phyloP scores from a whole-genome alignment of 1,139 yeast genomes.

The Zygosaccharomyces sapae region DNA sequence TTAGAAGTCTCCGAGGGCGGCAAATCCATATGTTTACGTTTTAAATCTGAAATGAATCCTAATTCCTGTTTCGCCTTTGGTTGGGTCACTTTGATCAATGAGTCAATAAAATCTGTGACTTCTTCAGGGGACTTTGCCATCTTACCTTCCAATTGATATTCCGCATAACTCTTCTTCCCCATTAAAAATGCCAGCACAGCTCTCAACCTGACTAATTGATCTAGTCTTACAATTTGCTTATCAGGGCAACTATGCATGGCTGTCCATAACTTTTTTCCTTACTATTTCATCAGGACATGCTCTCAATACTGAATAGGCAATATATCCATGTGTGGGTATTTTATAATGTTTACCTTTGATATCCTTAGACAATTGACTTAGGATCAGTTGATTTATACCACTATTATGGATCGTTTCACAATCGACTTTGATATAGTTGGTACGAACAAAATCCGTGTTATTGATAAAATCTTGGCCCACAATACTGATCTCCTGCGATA shows the following conservation, averaged over 20 bases:
- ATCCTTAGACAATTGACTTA: constrained; percentile 33
- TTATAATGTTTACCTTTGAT: constrained; percentile 37
- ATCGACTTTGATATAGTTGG: constrained; percentile 21
- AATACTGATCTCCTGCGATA: constrained; percentile 77
- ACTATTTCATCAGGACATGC: constrained; percentile 54
- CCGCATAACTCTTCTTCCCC: constrained; percentile 68
- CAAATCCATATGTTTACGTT: constrained; percentile 34
- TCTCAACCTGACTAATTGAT: constrained; percentile 58
- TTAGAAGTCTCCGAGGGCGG: constrained; percentile 33
- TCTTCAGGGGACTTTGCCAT: constrained; percentile 83
- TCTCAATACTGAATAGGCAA: constrained; percentile 64
- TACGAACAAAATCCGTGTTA: constrained; percentile 25
- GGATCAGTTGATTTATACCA: constrained; percentile 25
- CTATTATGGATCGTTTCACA: constrained; percentile 21
- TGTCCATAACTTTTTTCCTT: constrained; percentile 69
- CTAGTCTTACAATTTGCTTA: constrained; percentile 58
- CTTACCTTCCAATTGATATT: constrained; percentile 80
- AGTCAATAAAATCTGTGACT: constrained; percentile 63
- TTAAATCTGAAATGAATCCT: constrained; percentile 41
- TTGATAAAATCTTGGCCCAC: constrained; percentile 74
- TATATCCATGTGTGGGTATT: constrained; percentile 65
- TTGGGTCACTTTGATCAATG: constrained; percentile 49
- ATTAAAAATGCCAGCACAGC: constrained; percentile 69
- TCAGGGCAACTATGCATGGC: constrained; percentile 56
- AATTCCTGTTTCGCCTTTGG: constrained; percentile 63